Evolutionary conservation across 2,329 filamentous ascomycete species (phyloP), one percentile per base, ranked within the genome.

Genomic region (Ophiocordyceps camponoti-rufipedis): DNA sequence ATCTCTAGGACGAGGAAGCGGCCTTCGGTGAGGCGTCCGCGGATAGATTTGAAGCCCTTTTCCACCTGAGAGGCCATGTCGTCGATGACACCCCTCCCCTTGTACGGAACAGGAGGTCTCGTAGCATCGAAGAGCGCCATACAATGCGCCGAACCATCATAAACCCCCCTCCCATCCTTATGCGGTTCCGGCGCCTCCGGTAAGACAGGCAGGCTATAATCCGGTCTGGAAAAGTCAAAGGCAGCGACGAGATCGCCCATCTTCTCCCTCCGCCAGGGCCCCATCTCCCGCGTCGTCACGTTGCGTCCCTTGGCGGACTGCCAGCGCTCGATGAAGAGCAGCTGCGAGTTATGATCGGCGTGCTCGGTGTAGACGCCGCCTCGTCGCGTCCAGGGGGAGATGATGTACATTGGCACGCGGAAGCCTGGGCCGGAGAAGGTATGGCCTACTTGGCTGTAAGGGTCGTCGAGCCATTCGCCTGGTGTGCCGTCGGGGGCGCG

Each of bases 371-470:
- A 73, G 2, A 75, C 69, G 19, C 69, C 64, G 9, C 66, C 68
- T 11, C 68, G 68, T 13, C 71, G 67, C 0, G 71, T 75, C 64
- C 68, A 75, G 0, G 71, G 71, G 0, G 71, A 74, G 46, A 75
- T 62, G 54, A 75, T 72, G 50, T 70, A 69, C 48, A 74, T 70
- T 0, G 71, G 71, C 2, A 74, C 59, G 8, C 72, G 69, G 52
- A 71, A 67, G 28, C 60, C 60, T 12, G 52, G 56, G 5, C 56
- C 56, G 11, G 56, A 51, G 44, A 55, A 61, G 1, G 57, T 61
- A 45, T 56, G 51, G 33, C 67, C 67, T 29, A 66, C 64, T 4
- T 60, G 47, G 18, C 53, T 49, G 35, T 67, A 60, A 0, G 65
- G 62, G 32, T 65, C 59, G 55, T 73, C 60, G 7, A 62, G 58